These are phyloP conservation scores for Xylariaceae sp. DNA, from an alignment of 2,329 filamentous ascomycete genomes.

Conservation along the genomic window DNA sequence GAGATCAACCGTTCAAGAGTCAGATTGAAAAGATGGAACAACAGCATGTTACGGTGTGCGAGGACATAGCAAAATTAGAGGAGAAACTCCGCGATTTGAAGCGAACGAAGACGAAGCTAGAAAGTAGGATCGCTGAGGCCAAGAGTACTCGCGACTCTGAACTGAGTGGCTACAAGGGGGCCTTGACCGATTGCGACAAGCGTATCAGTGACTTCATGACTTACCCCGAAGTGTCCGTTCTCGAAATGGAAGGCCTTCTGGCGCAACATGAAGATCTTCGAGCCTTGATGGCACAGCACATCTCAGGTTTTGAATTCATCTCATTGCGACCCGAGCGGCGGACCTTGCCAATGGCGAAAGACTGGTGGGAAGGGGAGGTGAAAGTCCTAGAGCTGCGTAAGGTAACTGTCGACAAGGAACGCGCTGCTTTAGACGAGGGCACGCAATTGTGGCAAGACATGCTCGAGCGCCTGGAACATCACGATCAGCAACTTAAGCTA, in stretches of 20 bases:
- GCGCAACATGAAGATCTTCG: constrained; percentile 17
- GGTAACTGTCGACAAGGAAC: constrained; percentile 54
- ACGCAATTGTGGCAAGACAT: constrained; percentile 61
- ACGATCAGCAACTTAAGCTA: constrained; percentile 46
- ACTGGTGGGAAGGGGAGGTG: constrained; percentile 65
- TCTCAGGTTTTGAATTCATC: constrained; percentile 50
- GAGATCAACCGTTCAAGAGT: constrained; percentile 52
- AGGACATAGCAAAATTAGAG: constrained; percentile 62
- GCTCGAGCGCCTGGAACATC: constrained; percentile 53
- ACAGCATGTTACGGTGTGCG: constrained; percentile 50
- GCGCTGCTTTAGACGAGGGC: constrained; percentile 61
- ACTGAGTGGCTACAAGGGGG: constrained; percentile 65
- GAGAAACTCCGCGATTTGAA: constrained; percentile 57
- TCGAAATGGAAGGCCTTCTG: constrained; percentile 44
- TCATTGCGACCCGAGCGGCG: constrained; percentile 58
- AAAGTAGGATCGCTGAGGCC: constrained; percentile 56
- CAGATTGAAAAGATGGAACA: constrained; percentile 56
- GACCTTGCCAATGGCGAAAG: constrained; percentile 63
- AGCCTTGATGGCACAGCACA: constrained; percentile 21
- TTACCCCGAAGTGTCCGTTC: constrained; percentile 49
- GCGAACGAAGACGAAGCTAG: constrained; percentile 53
- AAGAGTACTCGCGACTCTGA: constrained; percentile 63
- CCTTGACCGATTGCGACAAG: constrained; percentile 59
- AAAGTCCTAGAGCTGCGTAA: constrained; percentile 50
- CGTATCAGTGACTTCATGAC: constrained; percentile 56